Conservation (phyloP, 2,329 filamentous ascomycete genomes). For the Myotisia sp. region DNA sequence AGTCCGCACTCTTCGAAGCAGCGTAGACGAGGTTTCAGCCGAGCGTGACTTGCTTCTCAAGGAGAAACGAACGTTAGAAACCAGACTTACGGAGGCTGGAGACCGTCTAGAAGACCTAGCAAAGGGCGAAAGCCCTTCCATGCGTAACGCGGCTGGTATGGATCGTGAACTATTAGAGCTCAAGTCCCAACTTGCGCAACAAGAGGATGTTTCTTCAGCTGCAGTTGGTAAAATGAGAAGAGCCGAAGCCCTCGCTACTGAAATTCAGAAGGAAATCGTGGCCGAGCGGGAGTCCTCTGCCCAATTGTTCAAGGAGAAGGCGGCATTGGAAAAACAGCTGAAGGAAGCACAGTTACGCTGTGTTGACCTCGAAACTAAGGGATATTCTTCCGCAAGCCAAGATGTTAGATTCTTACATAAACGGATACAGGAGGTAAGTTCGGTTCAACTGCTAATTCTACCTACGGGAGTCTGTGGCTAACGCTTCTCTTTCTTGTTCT, state of each 20-base stretch:
- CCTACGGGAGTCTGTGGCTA: neutral
- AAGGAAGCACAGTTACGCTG: slow-evolving; percentile 83
- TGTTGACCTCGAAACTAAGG: slow-evolving; percentile 91
- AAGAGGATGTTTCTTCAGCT: slow-evolving; percentile 81
- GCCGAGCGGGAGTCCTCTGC: slow-evolving; percentile 70
- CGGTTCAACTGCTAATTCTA: slow-evolving; percentile 14
- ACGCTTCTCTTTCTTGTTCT: neutral
- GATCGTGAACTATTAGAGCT: slow-evolving; percentile 83
- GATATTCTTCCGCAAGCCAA: slow-evolving; percentile 84
- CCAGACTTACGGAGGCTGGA: slow-evolving; percentile 72
- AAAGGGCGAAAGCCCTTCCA: slow-evolving; percentile 68
- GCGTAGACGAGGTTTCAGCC: slow-evolving; percentile 69
- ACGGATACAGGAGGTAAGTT: slow-evolving; percentile 75
- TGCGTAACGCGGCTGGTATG: slow-evolving; percentile 76
- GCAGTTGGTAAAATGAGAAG: slow-evolving; percentile 95
- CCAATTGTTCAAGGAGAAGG: slow-evolving; percentile 79
- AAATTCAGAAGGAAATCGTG: slow-evolving; percentile 85
- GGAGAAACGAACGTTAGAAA: slow-evolving; percentile 81
- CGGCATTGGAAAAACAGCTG: slow-evolving; percentile 69
- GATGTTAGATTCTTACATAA: slow-evolving; percentile 92
- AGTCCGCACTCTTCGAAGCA: slow-evolving; percentile 67
- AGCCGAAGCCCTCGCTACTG: slow-evolving; percentile 70
- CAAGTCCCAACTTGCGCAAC: slow-evolving; percentile 75
- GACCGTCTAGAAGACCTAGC: slow-evolving; percentile 77
- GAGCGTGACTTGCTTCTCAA: slow-evolving; percentile 74